These are phyloP conservation scores for Exophiala sideris DNA, from an alignment of 2,329 filamentous ascomycete genomes.

Conservation along the genomic window DNA sequence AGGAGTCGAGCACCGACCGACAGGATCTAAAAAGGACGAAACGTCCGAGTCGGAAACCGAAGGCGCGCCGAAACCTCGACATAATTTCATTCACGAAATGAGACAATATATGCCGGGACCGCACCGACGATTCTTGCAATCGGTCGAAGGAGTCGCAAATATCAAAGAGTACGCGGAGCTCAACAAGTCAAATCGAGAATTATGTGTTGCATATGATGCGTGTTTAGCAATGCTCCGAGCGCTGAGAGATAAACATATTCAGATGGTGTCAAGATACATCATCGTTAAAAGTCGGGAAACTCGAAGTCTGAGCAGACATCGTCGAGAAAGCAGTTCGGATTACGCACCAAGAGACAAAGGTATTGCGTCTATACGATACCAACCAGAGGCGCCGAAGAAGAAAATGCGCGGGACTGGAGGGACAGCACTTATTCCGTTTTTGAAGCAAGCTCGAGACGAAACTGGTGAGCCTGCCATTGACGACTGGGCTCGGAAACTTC, in stretches of 20 bases:
- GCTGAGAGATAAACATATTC: conserved; percentile 91
- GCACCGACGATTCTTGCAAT: conserved; percentile 82
- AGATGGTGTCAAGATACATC: conserved; percentile 94
- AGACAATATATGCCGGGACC: conserved; percentile 93
- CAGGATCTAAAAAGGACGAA: conserved; percentile 60
- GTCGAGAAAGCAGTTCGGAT: conserved; percentile 47
- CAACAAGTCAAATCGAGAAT: conserved; percentile 58
- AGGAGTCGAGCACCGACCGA: conserved; percentile 84
- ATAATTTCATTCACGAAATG: conserved; percentile 98
- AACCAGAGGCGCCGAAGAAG: conserved; percentile 38
- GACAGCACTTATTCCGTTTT: conserved; percentile 87
- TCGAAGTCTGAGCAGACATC: conserved; percentile 57
- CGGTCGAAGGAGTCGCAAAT: conserved; percentile 76
- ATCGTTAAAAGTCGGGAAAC: conserved; percentile 80
- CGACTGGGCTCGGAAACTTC: conserved; percentile 57
- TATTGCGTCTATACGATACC: conserved; percentile 35
- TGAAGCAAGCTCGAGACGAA: conserved; percentile 95
- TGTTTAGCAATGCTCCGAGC: conserved; percentile 75
- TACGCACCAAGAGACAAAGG: conserved; percentile 25
- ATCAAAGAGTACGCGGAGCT: conserved; percentile 76
- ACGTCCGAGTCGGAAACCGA: conserved; percentile 45
- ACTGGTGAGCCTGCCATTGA: conserved; percentile 87
- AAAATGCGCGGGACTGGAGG: conserved; percentile 87
- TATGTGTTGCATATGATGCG: conserved; percentile 83
- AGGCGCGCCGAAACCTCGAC: conserved; percentile 53